Base-by-base conservation (phyloP, 257 asterid species). In the Salvia miltiorrhiza region DNA sequence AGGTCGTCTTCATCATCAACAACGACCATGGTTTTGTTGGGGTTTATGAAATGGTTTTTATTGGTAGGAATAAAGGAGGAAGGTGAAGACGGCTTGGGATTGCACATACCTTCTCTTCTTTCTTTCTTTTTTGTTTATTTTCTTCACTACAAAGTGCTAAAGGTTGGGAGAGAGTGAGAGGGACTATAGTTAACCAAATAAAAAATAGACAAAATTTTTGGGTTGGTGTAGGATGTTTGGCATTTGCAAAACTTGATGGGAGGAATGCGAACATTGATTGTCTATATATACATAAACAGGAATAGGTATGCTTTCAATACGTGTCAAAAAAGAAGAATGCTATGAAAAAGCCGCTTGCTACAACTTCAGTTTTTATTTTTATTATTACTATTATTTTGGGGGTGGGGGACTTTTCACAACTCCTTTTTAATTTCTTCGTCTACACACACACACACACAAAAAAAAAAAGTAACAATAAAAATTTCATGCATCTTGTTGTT, bases 51-150 rank as follows among this genome's bases (percentile, higher is more conserved):
- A 55, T 80, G 90, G 73, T 52, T 77, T 77, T 82, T 83, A 5
- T 14, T 77, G 72, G 84, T 47, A 23, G 85, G 65, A 70, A 81
- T 63, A 57, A 77, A 86, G 76, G 94, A 68, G 78, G 89, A 78
- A 72, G 98, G 84, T 4, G 92, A 81, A 76, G 95, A 76, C 49
- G 95, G 91, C 72, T 86, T 89, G 45, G 87, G 76, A 80, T 85
- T 88, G 82, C 96, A 92, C 97, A 88, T 90, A 72, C 17, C 52
- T 70, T 11, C 7, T 7, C 10, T 11, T 43, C 9, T 48, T 57
- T 45, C 12, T 16, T 53, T n/a, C n/a, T n/a, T n/a, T n/a, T n/a
- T 28, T 28, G 54, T 21, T 19, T 13, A 4, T 6, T 37, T 43
- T 21, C 57, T 73, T 69, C 52, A 48, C 59, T 70, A 13, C 39